Percentiles rank a stretch among this genome's conserved stretches.
phyloP scores from a whole-genome alignment of 495 filamentous ascomycete genomes.

The Penicillium antarcticum region DNA sequence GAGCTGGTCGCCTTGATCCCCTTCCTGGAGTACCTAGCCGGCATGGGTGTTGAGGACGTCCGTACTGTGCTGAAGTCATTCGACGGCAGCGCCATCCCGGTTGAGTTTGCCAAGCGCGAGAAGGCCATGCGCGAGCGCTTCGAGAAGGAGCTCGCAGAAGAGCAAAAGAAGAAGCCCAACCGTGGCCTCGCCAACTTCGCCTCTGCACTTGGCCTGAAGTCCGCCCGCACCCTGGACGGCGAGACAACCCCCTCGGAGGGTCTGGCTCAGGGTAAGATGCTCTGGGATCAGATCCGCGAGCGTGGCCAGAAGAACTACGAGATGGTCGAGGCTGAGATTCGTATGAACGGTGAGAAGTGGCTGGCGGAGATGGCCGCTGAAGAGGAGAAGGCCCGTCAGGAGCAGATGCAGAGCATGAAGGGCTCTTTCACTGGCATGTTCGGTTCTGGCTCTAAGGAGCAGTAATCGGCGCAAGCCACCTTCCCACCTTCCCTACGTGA shows the following conservation, averaged over 20 bases:
- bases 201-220: slow-evolving; percentile 71
- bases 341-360: slow-evolving; percentile 90
- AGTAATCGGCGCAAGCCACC: slow-evolving; percentile 9
- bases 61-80: slow-evolving; percentile 84
- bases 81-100: slow-evolving; percentile 77
- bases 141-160: slow-evolving; percentile 67
- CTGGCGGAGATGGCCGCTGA: slow-evolving; percentile 83
- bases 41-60: slow-evolving; percentile 86
- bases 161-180: slow-evolving; percentile 60
- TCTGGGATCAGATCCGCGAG: slow-evolving; percentile 88
- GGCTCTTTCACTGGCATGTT: slow-evolving; percentile 58
- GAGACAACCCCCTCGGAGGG: slow-evolving; percentile 69
- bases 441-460: slow-evolving; percentile 36
- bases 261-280: slow-evolving; percentile 86
- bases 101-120: slow-evolving; percentile 87
- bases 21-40: slow-evolving; percentile 92
- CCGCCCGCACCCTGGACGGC: slow-evolving; percentile 51
- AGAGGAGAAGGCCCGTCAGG: slow-evolving; percentile 80
- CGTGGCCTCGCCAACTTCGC: slow-evolving; percentile 60
- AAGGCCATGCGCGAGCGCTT: slow-evolving; percentile 76
- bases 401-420: slow-evolving; percentile 87
- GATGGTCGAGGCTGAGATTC: slow-evolving; percentile 80
- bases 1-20: slow-evolving; percentile 85
- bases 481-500: neutral
- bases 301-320: slow-evolving; percentile 87